These are phyloP conservation scores for Ceratonia siliqua DNA, from an alignment of 306 rosid species.

Conservation along the genomic window DNA sequence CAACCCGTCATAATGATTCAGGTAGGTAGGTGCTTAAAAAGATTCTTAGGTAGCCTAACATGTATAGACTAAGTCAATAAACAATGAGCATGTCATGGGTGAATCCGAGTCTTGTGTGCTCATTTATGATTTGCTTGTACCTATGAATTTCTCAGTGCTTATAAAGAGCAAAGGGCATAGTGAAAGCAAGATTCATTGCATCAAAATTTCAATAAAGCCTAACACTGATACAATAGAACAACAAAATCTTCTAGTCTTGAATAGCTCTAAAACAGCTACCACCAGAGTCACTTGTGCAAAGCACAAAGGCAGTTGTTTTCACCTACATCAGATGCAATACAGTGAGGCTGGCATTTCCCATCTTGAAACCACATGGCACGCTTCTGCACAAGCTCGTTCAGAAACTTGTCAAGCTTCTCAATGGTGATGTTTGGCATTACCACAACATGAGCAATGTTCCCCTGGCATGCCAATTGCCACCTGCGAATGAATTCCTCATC, in stretches of 20 bases:
- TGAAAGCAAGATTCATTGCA: constrained; percentile 14
- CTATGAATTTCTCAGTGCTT: no score
- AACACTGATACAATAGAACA: not conserved
- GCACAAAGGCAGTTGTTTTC: constrained; percentile 47
- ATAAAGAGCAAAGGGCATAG: not conserved
- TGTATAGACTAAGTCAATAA: no score
- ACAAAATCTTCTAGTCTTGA: not conserved
- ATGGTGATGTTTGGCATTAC: constrained; percentile 62
- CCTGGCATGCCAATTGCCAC: constrained; percentile 62
- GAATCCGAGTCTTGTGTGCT: no score
- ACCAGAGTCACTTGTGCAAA: constrained; percentile 40
- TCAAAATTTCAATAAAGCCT: constrained; percentile 10
- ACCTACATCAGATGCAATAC: constrained; percentile 54
- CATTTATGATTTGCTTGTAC: no score
- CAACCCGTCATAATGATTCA: not conserved
- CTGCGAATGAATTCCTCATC: constrained; percentile 54
- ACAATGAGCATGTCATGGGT: no score
- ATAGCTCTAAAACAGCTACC: constrained; percentile 8
- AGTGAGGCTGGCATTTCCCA: constrained; percentile 40
- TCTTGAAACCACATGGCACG: constrained; percentile 51
- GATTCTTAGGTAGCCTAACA: no score
- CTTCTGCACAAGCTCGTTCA: constrained; percentile 44
- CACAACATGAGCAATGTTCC: constrained; percentile 60
- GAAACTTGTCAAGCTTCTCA: constrained; percentile 50
- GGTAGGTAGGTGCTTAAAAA: no score